These are phyloP conservation scores for Aphanomyces euteiches DNA, from an alignment of 352 stramenopile species.

Conservation along the genomic window DNA sequence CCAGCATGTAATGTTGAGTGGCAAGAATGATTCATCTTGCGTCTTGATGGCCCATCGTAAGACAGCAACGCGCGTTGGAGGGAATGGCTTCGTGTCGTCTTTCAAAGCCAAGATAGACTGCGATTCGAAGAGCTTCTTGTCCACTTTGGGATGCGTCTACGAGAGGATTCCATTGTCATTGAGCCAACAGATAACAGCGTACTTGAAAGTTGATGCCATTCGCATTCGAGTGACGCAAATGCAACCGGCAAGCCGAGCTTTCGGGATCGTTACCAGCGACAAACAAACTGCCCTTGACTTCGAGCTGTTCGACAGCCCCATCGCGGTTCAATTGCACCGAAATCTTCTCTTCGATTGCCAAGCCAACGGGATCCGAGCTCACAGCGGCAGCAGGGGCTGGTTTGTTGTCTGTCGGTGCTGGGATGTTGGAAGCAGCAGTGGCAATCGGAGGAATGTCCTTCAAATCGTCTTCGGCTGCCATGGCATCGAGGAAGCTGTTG, in stretches of 20 bases:
- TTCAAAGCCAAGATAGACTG: slow-evolving; percentile 76
- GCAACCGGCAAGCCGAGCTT: slow-evolving; percentile 64
- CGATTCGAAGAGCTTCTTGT: slow-evolving; percentile 84
- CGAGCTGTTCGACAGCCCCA: slow-evolving; percentile 74
- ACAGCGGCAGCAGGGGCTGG: slow-evolving; percentile 59
- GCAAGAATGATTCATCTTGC: slow-evolving; percentile 78
- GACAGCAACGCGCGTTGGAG: slow-evolving; percentile 70
- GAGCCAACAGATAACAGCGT: not conserved
- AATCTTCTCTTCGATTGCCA: slow-evolving; percentile 84
- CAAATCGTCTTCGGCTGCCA: slow-evolving; percentile 78
- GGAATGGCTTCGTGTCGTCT: slow-evolving; percentile 80
- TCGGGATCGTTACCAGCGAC: slow-evolving; percentile 77
- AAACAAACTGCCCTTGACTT: slow-evolving; percentile 84
- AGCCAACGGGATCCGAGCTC: slow-evolving; percentile 75
- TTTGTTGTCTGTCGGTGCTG: slow-evolving; percentile 55
- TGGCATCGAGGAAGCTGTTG: slow-evolving; percentile 83
- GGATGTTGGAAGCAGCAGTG: slow-evolving; percentile 38
- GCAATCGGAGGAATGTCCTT: slow-evolving; percentile 80
- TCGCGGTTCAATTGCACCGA: slow-evolving; percentile 79
- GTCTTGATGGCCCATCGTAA: slow-evolving; percentile 85
- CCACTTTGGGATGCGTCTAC: slow-evolving; percentile 79
- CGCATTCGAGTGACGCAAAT: slow-evolving; percentile 56
- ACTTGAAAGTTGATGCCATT: slow-evolving; percentile 78
- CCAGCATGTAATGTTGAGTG: slow-evolving; percentile 86
- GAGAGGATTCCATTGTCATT: not conserved